Conservation (phyloP, 306 rosid genomes). For the Dicorynia guianensis region DNA sequence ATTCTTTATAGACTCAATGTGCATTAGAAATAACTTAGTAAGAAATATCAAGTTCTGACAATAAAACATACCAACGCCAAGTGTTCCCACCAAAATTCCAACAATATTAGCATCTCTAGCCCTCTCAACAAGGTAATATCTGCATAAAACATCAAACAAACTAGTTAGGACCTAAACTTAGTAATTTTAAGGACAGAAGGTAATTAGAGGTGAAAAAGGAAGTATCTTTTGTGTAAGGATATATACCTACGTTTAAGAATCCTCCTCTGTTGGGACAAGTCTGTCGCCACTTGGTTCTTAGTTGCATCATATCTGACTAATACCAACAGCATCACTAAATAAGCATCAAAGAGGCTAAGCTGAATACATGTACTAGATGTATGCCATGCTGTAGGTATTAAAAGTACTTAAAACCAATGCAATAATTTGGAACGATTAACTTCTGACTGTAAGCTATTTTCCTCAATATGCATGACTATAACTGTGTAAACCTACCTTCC, state of each 20-base stretch:
- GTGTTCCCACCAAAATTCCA: slow-evolving; percentile 95
- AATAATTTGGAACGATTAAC: background rate
- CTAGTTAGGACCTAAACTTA: slow-evolving; percentile 10
- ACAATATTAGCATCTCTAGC: slow-evolving; percentile 94
- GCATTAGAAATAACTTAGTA: slow-evolving; percentile 26
- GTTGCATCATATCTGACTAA: slow-evolving; percentile 88
- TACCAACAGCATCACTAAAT: slow-evolving; percentile 49
- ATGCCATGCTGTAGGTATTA: background rate
- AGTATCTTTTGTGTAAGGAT: slow-evolving; percentile 28
- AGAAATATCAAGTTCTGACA: slow-evolving; percentile 13
- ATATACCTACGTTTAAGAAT: slow-evolving; percentile 88
- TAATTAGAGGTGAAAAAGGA: slow-evolving; percentile 1
- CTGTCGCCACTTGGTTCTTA: slow-evolving; percentile 63
- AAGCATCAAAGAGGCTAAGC: background rate
- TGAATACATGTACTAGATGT: background rate
- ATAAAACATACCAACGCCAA: slow-evolving; percentile 76
- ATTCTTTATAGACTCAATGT: slow-evolving; percentile 12
- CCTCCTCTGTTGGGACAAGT: slow-evolving; percentile 79
- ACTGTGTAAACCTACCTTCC: background rate
- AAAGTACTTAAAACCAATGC: background rate
- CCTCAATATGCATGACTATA: slow-evolving; percentile 10
- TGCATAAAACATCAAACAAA: slow-evolving; percentile 48
- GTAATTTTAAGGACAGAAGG: slow-evolving; percentile 12
- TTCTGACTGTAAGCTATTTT: slow-evolving; percentile 12
- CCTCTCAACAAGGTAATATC: slow-evolving; percentile 92